These are phyloP conservation scores for Phtheirospermum japonicum DNA, from an alignment of 257 asterid species.

Conservation along the genomic window DNA sequence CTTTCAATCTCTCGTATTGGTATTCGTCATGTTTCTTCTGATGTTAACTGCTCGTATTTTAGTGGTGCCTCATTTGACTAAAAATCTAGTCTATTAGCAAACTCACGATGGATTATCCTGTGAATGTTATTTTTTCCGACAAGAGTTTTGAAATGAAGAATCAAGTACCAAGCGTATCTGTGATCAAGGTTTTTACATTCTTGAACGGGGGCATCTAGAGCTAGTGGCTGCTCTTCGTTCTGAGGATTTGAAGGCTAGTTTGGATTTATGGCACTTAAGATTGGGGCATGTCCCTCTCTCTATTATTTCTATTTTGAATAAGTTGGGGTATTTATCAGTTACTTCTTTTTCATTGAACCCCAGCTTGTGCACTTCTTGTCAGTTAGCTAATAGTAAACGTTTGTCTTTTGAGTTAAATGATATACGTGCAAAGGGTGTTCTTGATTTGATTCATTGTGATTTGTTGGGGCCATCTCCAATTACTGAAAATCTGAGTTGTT, in stretches of 20 bases:
- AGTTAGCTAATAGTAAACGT: no score
- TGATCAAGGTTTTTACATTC: not conserved
- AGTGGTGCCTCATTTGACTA: conserved; percentile 1
- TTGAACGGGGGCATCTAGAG: not conserved
- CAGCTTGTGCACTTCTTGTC: no score
- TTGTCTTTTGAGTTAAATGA: no score
- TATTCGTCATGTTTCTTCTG: not conserved
- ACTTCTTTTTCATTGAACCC: no score
- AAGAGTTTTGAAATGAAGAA: not conserved
- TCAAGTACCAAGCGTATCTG: not conserved
- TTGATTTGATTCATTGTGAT: no score
- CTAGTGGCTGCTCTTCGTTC: no score
- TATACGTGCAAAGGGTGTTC: no score
- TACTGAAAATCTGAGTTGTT: no score
- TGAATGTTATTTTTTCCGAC: not conserved
- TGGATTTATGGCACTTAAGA: conserved; percentile 2
- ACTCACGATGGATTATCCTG: not conserved
- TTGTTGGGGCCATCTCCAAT: no score
- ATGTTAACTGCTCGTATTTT: not conserved
- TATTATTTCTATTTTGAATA: not conserved
- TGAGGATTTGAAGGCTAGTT: not conserved
- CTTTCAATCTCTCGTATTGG: not conserved
- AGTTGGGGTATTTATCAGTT: no score
- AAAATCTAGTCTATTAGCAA: conserved; percentile 3
- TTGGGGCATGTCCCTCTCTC: not conserved